Percentiles rank a stretch among this genome's conserved stretches.
These are phyloP conservation scores for Alternaria longipes DNA, from an alignment of 2,329 filamentous ascomycete species.

Conservation along the genomic window DNA sequence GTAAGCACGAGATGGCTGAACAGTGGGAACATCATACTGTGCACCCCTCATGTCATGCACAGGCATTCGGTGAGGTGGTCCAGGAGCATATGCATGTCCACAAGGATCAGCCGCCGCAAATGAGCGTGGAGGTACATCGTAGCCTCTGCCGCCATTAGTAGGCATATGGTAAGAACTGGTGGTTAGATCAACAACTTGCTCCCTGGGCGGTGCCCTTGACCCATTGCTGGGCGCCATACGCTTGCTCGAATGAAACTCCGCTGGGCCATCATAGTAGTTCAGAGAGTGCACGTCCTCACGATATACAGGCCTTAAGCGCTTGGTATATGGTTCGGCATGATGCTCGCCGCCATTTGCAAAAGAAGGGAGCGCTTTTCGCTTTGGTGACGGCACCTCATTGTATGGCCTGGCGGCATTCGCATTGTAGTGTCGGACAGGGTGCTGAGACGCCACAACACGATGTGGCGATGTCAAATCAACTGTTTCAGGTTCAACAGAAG, in stretches of 20 bases:
- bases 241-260: conserved; percentile 11
- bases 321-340: conserved; percentile 15
- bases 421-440: conserved; percentile 15
- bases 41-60: conserved; percentile 27
- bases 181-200: conserved; percentile 37
- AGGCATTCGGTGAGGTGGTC: conserved; percentile 23
- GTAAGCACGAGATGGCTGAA: conserved; percentile 22
- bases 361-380: conserved; percentile 30
- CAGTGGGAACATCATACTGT: conserved; percentile 26
- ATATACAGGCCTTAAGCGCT: conserved; percentile 27
- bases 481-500: conserved; percentile 46
- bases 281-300: conserved; percentile 16
- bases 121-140: conserved; percentile 13
- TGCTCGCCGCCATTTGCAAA: conserved; percentile 16
- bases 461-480: conserved; percentile 30
- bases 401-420: conserved; percentile 13
- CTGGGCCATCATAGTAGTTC: conserved; percentile 5
- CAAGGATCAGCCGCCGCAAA: conserved; percentile 16
- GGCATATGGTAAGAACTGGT: conserved; percentile 31
- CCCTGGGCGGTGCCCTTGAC: conserved; percentile 20
- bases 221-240: conserved; percentile 21
- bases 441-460: conserved; percentile 14
- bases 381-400: conserved; percentile 22
- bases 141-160: conserved; percentile 12
- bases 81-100: conserved; percentile 24